phyloP scores from a whole-genome alignment of 2,329 filamentous ascomycete genomes.

The Alternaria alternata region DNA sequence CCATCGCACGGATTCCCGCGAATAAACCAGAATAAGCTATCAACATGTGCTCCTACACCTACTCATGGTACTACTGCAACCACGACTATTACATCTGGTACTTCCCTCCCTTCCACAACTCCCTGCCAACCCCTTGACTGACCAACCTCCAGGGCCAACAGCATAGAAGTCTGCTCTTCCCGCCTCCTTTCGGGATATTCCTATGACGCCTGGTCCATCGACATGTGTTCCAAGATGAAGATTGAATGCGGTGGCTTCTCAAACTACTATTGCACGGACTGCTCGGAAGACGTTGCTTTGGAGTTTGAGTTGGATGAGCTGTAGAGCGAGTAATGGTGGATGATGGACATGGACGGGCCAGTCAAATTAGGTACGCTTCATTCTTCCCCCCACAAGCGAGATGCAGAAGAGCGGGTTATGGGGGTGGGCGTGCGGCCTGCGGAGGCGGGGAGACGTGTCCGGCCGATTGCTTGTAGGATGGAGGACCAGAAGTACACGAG shows the following conservation, averaged over 20 bases:
- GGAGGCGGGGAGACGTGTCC: conserved; percentile 1
- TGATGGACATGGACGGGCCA: neutral
- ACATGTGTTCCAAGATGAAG: conserved; percentile 57
- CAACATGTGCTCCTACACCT: conserved; percentile 58
- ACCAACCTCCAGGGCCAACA: conserved; percentile 44
- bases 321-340: conserved; percentile 16
- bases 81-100: conserved; percentile 59
- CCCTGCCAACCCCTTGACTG: neutral
- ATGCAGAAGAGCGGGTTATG: neutral
- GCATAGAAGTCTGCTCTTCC: conserved; percentile 56
- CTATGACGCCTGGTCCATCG: conserved; percentile 58
- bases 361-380: conserved; percentile 8
- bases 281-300: conserved; percentile 54
- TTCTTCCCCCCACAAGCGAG: neutral
- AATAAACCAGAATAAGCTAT: neutral
- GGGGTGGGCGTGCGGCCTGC: neutral
- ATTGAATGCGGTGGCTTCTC: conserved; percentile 54
- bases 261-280: conserved; percentile 56
- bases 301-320: conserved; percentile 55
- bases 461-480: neutral
- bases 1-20: neutral
- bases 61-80: conserved; percentile 59
- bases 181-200: conserved; percentile 57
- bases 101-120: neutral
- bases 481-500: neutral